phyloP scores from a whole-genome alignment of 2,329 filamentous ascomycete species.

The Fusarium veterinarium region DNA sequence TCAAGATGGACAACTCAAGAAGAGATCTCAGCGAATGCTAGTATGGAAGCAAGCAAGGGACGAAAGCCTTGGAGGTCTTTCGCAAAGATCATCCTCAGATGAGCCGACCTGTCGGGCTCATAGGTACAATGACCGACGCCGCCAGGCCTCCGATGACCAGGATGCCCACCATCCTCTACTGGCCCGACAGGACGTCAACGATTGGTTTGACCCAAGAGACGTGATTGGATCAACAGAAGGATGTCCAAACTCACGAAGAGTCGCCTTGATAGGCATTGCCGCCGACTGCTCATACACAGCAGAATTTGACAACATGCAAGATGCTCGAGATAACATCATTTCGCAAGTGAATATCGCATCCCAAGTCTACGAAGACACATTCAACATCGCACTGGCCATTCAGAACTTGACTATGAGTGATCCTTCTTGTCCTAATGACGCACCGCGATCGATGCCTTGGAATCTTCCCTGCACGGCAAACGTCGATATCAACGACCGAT shows the following conservation, averaged over 20 bases:
- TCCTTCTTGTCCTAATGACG: conserved; percentile 70
- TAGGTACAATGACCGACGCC: background rate
- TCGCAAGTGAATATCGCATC: conserved; percentile 86
- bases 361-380: conserved; percentile 82
- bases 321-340: conserved; percentile 77
- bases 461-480: conserved; percentile 76
- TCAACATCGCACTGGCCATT: conserved; percentile 89
- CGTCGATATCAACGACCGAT: conserved; percentile 73
- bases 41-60: conserved; percentile 28
- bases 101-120: conserved; percentile 2
- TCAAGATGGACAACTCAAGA: accelerated
- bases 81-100: background rate
- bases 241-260: conserved; percentile 82
- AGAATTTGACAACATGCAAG: conserved; percentile 71
- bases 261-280: conserved; percentile 90
- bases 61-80: background rate
- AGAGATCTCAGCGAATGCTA: conserved; percentile 9
- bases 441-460: conserved; percentile 72
- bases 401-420: conserved; percentile 81
- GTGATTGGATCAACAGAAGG: conserved; percentile 78
- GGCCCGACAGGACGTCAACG: background rate
- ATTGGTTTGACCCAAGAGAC: background rate
- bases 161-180: background rate
- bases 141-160: background rate
- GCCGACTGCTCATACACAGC: conserved; percentile 87